Conservation (phyloP, 164 flowering plant species). For the Dillenia suffruticosa region DNA sequence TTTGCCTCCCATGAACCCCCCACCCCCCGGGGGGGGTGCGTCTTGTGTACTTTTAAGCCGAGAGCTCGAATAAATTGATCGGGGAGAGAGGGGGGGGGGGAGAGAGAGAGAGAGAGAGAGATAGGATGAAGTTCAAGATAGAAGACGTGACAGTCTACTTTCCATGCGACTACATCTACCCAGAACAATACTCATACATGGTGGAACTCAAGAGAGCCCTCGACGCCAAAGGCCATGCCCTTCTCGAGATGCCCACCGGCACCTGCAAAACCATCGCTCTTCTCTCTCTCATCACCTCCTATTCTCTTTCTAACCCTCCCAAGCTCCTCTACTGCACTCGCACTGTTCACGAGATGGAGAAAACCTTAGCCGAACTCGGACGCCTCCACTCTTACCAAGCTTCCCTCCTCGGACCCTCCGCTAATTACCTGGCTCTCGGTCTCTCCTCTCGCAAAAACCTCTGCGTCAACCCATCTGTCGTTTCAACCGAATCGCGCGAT, state of each 20-base stretch:
- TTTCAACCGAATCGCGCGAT: slow-evolving; percentile 72
- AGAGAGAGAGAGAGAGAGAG: too few species aligned
- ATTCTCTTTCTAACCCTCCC: slow-evolving; percentile 57
- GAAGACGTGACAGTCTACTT: slow-evolving; percentile 93
- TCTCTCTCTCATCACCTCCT: slow-evolving; percentile 83
- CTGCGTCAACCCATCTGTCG: slow-evolving; percentile 68
- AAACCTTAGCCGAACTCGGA: slow-evolving; percentile 86
- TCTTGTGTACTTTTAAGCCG: too few species aligned
- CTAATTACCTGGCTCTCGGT: slow-evolving; percentile 75
- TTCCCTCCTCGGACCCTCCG: slow-evolving; percentile 47
- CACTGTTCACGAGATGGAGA: slow-evolving; percentile 99
- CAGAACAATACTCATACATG: slow-evolving; percentile 94
- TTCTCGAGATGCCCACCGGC: slow-evolving; percentile 99
- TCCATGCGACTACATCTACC: slow-evolving; percentile 94
- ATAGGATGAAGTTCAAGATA: slow-evolving; percentile 72
- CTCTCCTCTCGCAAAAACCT: slow-evolving; percentile 92
- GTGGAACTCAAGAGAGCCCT: slow-evolving; percentile 86
- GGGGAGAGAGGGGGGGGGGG: too few species aligned
- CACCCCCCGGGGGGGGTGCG: too few species aligned
- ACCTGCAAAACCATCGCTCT: slow-evolving; percentile 97
- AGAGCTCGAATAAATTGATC: too few species aligned
- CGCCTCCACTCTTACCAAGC: slow-evolving; percentile 62
- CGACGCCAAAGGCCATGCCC: slow-evolving; percentile 91
- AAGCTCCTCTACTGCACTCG: slow-evolving; percentile 99
- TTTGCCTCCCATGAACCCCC: too few species aligned